Conservation (phyloP, 2,329 filamentous ascomycete species). For the Cercospora citrullina region DNA sequence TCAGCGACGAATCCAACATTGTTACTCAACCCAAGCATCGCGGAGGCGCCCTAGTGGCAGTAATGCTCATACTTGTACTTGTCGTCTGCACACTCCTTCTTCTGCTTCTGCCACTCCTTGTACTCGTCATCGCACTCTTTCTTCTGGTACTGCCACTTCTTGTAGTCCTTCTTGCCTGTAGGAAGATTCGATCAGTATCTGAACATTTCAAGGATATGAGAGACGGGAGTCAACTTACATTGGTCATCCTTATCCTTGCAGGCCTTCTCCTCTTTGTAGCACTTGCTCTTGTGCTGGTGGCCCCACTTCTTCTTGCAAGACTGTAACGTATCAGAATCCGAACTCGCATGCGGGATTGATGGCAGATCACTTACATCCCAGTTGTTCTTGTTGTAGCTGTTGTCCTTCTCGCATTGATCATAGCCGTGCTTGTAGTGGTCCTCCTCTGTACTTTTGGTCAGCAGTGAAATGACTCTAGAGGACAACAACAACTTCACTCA, state of each 20-base stretch:
- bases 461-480: neutral
- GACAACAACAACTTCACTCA: neutral
- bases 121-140: neutral
- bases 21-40: neutral
- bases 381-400: neutral
- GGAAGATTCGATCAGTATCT: neutral
- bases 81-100: neutral
- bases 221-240: neutral
- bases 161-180: constrained; percentile 6
- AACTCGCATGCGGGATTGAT: neutral
- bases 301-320: constrained; percentile 1
- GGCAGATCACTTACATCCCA: neutral
- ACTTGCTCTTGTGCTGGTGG: constrained; percentile 3
- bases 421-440: constrained; percentile 8
- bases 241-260: constrained; percentile 5
- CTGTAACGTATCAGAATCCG: neutral
- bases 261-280: constrained; percentile 1
- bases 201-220: neutral
- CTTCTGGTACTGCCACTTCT: constrained; percentile 7
- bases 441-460: neutral
- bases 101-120: neutral
- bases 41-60: neutral
- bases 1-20: neutral
- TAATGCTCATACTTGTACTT: neutral
- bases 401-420: constrained; percentile 12